Conservation (phyloP, 441 rosid genomes). For the Raphanus hybrid region DNA sequence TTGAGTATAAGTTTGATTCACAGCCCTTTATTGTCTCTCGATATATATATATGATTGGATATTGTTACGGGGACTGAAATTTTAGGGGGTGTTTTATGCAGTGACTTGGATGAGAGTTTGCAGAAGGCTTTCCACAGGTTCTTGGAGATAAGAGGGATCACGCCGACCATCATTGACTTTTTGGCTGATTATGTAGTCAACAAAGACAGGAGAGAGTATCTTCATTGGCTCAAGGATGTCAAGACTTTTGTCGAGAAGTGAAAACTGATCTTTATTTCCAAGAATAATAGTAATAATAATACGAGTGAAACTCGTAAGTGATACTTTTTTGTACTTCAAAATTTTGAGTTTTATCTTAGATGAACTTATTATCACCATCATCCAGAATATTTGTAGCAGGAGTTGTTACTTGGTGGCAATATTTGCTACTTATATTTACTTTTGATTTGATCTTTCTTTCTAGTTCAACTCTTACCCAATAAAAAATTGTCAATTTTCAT, state of each 20-base stretch:
- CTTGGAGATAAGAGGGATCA: conserved; percentile 81
- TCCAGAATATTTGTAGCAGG: neutral
- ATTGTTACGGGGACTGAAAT: conserved; percentile 11
- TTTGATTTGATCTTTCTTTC: neutral
- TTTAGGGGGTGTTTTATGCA: conserved; percentile 28
- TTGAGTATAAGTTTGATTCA: conserved; percentile 48
- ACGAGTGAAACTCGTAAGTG: neutral
- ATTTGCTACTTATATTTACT: neutral
- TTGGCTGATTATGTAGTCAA: conserved; percentile 58
- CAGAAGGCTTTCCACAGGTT: conserved; percentile 76
- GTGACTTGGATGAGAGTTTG: conserved; percentile 81
- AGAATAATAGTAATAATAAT: neutral
- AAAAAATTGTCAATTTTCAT: neutral
- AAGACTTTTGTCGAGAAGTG: conserved; percentile 55
- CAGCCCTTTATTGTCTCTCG: neutral
- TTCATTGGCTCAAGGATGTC: conserved; percentile 65
- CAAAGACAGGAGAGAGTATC: conserved; percentile 69
- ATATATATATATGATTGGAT: neutral
- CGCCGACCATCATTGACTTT: conserved; percentile 60
- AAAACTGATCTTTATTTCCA: conserved; percentile 4
- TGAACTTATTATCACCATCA: conserved; percentile 3
- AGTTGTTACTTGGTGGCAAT: neutral
- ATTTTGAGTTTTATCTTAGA: neutral
- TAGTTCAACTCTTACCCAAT: neutral
- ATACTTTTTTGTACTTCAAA: neutral